Evolutionary conservation across 2,329 filamentous ascomycete genomes (phyloP).

Genomic region (Aspergillus terreus): DNA sequence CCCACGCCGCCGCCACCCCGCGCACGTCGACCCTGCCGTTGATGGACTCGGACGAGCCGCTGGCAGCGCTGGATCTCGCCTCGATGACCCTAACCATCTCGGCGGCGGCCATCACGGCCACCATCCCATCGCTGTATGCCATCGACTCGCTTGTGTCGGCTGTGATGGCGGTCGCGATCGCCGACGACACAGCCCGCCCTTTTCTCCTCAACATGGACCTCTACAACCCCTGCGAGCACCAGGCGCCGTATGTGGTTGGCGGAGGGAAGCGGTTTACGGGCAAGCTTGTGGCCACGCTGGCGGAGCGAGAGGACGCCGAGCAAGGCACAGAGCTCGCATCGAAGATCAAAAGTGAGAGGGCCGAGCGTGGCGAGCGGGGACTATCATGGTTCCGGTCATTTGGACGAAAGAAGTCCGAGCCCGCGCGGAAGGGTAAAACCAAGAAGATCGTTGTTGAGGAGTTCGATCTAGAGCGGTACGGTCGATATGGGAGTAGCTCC

Average conservation of each 20-base stretch:
- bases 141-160: conserved; percentile 47
- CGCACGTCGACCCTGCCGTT: conserved; percentile 40
- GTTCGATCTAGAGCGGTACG: conserved; percentile 45
- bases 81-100: conserved; percentile 40
- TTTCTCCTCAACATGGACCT: conserved; percentile 36
- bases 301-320: conserved; percentile 41
- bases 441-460: conserved; percentile 38
- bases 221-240: conserved; percentile 17
- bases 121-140: conserved; percentile 45
- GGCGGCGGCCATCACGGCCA: conserved; percentile 36
- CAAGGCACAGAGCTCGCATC: conserved; percentile 36
- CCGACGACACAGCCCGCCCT: conserved; percentile 39
- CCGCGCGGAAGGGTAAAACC: conserved; percentile 17
- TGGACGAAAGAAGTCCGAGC: too few relatives aligned
- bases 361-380: conserved; percentile 11
- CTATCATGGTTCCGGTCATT: conserved; percentile 17
- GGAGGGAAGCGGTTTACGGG: conserved; percentile 21
- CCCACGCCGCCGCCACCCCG: conserved; percentile 28
- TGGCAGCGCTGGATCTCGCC: conserved; percentile 43
- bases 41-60: conserved; percentile 34
- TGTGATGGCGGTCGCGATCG: conserved; percentile 43
- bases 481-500: conserved; percentile 34
- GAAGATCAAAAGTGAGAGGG: conserved; percentile 26
- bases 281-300: conserved; percentile 34
- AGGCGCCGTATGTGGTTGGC: conserved; percentile 7